Evolutionary conservation across 1,284 basidiomycete genomes (phyloP).

Genomic region (Chondrostereum purpureum): DNA sequence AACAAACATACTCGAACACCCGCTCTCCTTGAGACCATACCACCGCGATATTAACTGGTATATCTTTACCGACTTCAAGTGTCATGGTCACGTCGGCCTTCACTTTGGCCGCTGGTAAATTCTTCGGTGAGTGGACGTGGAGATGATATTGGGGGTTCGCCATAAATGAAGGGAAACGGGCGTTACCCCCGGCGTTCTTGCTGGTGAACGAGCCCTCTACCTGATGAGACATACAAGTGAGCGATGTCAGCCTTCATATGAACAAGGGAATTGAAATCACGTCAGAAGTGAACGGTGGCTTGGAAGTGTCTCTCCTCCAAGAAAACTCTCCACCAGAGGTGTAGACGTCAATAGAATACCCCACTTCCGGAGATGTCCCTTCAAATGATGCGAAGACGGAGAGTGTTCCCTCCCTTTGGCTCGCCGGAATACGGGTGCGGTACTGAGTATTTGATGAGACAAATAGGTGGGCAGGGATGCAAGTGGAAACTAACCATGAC

Average conservation of each 20-base stretch:
- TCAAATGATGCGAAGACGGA: constrained; percentile 62
- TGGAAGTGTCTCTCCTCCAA: constrained; percentile 41
- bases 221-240: constrained; percentile 31
- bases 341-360: constrained; percentile 60
- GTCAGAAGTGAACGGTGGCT: constrained; percentile 38
- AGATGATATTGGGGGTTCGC: constrained; percentile 86
- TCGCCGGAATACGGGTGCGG: too few species aligned
- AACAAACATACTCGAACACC: constrained; percentile 67
- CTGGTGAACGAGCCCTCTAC: constrained; percentile 57
- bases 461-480: too few species aligned
- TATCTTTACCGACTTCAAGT: constrained; percentile 53
- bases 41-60: constrained; percentile 72
- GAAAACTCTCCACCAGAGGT: constrained; percentile 32
- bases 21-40: constrained; percentile 74
- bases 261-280: too few species aligned
- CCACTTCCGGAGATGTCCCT: constrained; percentile 49
- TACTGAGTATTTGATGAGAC: too few species aligned
- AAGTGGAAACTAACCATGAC: constrained; percentile 52
- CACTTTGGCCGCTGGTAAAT: constrained; percentile 12
- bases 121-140: constrained; percentile 36
- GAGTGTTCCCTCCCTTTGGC: constrained; percentile 34
- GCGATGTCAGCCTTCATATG: not conserved
- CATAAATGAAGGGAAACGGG: constrained; percentile 76
- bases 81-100: constrained; percentile 45
- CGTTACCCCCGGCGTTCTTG: constrained; percentile 81